These are phyloP conservation scores for Arthroderma sp. DNA, from an alignment of 2,329 filamentous ascomycete genomes.

Conservation along the genomic window DNA sequence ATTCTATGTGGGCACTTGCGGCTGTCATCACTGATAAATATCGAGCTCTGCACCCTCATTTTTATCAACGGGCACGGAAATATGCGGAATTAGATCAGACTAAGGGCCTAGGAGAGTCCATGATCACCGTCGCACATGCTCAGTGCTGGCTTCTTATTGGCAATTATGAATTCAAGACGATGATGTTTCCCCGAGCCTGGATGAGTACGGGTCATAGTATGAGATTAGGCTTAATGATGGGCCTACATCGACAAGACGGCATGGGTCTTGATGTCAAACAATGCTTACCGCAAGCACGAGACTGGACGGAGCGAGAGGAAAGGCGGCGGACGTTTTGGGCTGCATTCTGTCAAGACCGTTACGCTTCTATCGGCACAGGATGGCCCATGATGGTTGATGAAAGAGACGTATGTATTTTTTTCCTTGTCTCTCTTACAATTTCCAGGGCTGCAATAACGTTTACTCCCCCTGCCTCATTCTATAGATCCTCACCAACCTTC, in stretches of 20 bases:
- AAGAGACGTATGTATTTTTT: slow-evolving; percentile 47
- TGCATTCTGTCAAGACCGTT: slow-evolving; percentile 79
- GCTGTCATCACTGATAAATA: slow-evolving; percentile 76
- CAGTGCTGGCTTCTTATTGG: slow-evolving; percentile 72
- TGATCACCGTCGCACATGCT: slow-evolving; percentile 73
- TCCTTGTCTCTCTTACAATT: neutral
- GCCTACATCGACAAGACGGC: slow-evolving; percentile 75
- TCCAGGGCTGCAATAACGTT: neutral
- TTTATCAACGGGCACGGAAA: slow-evolving; percentile 79
- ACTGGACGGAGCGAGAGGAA: slow-evolving; percentile 92
- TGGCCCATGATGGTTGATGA: slow-evolving; percentile 96
- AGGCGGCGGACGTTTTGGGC: slow-evolving; percentile 89
- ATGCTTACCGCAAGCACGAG: slow-evolving; percentile 68
- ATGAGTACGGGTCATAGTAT: slow-evolving; percentile 72
- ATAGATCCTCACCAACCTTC: slow-evolving; percentile 68
- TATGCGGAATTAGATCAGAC: slow-evolving; percentile 84
- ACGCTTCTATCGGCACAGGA: slow-evolving; percentile 88
- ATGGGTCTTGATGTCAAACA: slow-evolving; percentile 80
- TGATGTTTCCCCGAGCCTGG: slow-evolving; percentile 95
- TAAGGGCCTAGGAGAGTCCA: slow-evolving; percentile 79
- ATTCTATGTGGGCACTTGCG: slow-evolving; percentile 94
- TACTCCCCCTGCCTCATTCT: neutral
- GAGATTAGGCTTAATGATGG: slow-evolving; percentile 83
- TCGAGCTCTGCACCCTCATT: slow-evolving; percentile 64
- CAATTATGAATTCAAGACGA: slow-evolving; percentile 89